Conservation (phyloP, 371 early-diverging fungal species). For the Apophysomyces ossiformis region DNA sequence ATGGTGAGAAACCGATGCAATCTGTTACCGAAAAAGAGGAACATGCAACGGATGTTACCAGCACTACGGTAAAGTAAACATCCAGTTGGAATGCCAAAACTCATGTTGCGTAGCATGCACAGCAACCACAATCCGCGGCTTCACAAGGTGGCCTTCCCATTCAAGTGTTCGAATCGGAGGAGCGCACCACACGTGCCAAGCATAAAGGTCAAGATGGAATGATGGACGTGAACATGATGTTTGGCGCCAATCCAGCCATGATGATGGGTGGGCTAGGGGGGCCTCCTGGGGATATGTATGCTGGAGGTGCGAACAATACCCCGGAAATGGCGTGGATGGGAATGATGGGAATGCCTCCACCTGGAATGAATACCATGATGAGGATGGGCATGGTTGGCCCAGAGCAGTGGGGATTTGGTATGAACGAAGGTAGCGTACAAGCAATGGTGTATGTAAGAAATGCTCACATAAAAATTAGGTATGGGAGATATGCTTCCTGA, state of each 20-base stretch:
- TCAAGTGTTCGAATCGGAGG: constrained; percentile 39
- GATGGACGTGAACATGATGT: constrained; percentile 24
- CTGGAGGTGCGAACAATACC: constrained; percentile 8
- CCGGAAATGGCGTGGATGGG: constrained; percentile 50
- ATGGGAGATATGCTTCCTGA: constrained; percentile 19
- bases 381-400: constrained; percentile 28
- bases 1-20: not conserved
- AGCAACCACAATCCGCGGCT: constrained; percentile 9
- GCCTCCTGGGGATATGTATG: constrained; percentile 19
- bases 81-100: not conserved
- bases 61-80: not conserved
- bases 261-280: constrained; percentile 23
- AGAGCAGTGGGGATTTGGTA: constrained; percentile 21
- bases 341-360: constrained; percentile 43
- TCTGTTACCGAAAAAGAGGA: constrained; percentile 10
- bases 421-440: constrained; percentile 20
- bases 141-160: constrained; percentile 33
- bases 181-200: constrained; percentile 29
- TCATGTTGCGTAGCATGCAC: not conserved
- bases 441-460: constrained; percentile 6
- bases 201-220: constrained; percentile 19
- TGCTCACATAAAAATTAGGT: constrained; percentile 9
- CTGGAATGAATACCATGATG: constrained; percentile 41
- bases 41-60: constrained; percentile 7
- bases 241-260: constrained; percentile 30